phyloP scores from a whole-genome alignment of 352 stramenopile species.

The Globisporangium sylvaticum region DNA sequence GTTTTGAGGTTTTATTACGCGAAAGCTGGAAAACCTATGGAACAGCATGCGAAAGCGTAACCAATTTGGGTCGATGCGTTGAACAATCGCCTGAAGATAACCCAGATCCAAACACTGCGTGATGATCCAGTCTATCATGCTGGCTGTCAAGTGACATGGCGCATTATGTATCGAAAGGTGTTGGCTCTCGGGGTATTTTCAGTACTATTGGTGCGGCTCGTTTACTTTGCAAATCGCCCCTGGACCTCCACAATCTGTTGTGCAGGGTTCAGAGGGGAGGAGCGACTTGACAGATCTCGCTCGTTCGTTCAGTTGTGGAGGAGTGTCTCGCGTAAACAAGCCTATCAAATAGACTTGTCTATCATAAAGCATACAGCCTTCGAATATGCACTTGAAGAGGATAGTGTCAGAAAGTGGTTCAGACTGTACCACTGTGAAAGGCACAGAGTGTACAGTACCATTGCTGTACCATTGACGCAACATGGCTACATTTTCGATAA shows the following conservation, averaged over 20 bases:
- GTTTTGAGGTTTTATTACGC: background rate
- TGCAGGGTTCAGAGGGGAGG: background rate
- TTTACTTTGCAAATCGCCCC: background rate
- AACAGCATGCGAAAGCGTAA: background rate
- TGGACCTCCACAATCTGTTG: background rate
- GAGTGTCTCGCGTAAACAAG: background rate
- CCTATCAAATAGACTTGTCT: background rate
- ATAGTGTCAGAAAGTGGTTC: background rate
- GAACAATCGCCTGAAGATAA: background rate
- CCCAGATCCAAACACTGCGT: background rate
- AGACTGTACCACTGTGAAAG: background rate
- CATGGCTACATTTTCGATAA: conserved; percentile 6
- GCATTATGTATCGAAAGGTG: background rate
- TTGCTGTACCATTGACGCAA: background rate
- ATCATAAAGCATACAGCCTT: background rate
- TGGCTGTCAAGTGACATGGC: background rate
- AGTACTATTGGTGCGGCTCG: background rate
- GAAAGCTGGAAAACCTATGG: background rate
- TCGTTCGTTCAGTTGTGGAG: background rate
- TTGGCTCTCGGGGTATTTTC: background rate
- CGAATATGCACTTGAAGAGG: background rate
- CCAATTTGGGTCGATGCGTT: background rate
- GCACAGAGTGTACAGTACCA: background rate
- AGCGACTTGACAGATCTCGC: background rate
- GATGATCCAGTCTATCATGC: background rate